phyloP scores from a whole-genome alignment of 2,329 filamentous ascomycete genomes.

The Didymella exigua region DNA sequence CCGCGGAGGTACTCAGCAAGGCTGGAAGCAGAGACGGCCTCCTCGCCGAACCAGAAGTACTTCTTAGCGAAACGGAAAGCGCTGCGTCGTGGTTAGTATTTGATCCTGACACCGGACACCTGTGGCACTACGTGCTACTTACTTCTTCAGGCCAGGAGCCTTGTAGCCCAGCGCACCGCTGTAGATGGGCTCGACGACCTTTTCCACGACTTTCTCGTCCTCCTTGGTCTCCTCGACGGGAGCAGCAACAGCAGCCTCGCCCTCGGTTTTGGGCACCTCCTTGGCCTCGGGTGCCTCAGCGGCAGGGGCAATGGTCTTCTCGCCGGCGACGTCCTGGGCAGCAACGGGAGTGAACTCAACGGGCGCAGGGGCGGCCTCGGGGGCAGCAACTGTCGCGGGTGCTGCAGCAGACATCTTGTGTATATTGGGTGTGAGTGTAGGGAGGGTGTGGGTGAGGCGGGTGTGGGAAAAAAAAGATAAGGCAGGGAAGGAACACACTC shows the following conservation, averaged over 20 bases:
- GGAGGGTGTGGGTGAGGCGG: conserved; percentile 14
- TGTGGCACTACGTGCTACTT: conserved; percentile 50
- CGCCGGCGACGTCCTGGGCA: conserved; percentile 51
- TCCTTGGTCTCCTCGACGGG: conserved; percentile 47
- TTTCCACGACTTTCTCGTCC: conserved; percentile 54
- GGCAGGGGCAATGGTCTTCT: conserved; percentile 39
- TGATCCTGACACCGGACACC: background rate
- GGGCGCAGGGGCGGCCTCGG: conserved; percentile 44
- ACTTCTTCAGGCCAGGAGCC: conserved; percentile 88
- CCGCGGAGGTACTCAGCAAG: conserved; percentile 79
- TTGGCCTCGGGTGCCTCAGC: conserved; percentile 47
- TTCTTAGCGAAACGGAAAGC: conserved; percentile 90
- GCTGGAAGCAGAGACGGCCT: conserved; percentile 73
- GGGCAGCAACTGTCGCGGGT: conserved; percentile 68
- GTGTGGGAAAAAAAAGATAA: conserved; percentile 11
- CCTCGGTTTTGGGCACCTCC: conserved; percentile 24
- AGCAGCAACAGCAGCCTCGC: conserved; percentile 31
- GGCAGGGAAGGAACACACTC: conserved; percentile 25
- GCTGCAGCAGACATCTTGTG: conserved; percentile 69
- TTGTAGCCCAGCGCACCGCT: conserved; percentile 91
- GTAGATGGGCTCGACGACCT: conserved; percentile 69
- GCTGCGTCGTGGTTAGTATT: conserved; percentile 56
- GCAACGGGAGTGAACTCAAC: conserved; percentile 46
- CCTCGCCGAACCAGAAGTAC: conserved; percentile 74
- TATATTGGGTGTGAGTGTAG: conserved; percentile 17